Base-by-base conservation (phyloP, 805 yeast genomes). In the Kregervanrija fluxuum region DNA sequence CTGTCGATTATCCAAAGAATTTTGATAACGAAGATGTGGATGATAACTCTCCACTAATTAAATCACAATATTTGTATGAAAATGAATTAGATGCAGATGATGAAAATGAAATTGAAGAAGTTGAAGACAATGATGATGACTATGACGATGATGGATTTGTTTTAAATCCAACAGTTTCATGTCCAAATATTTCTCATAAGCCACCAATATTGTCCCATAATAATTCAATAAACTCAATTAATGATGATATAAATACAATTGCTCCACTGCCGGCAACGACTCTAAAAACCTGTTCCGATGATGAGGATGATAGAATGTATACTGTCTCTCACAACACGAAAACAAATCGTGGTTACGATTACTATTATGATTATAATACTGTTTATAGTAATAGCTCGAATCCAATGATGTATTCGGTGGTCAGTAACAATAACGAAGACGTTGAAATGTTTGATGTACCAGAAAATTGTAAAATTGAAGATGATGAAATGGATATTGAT, bases 181-280 rank as follows among this genome's bases (percentile, higher is more conserved):
- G 54, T 5, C 45, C 54, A 8, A 49, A 48, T 16, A 55, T 57
- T 17, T 58, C 64, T n/a, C 64, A 59, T 43, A 47, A 43, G 33
- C 65, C 65, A 4, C 58, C 59, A 3, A 38, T 52, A 15, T 47
- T 38, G 12, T 28, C 36, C 2, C 38, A 30, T 17, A 33, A 9
- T 9, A 48, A 49, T 13, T 39, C 41, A 3, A 39, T 40, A 8
- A 32, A 37, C 17, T 30, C 47, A 4, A 31, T 40, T 5, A 17
- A 33, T 9, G 32, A 36, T 5, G 40, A 37, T 14, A 37, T 48
- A 49, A 74, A 75, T 37, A 84, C 87, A 10, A 89, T 90, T 50
- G 88, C 87, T 33, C 69, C 79, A 37, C 66, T 91, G 42, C 97
- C 98, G 2, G 81, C 96, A 2, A 89, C 98, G 0, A 80, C 87